Evolutionary conservation across 2,329 filamentous ascomycete species (phyloP).

Genomic region (Bertia moriformis): DNA sequence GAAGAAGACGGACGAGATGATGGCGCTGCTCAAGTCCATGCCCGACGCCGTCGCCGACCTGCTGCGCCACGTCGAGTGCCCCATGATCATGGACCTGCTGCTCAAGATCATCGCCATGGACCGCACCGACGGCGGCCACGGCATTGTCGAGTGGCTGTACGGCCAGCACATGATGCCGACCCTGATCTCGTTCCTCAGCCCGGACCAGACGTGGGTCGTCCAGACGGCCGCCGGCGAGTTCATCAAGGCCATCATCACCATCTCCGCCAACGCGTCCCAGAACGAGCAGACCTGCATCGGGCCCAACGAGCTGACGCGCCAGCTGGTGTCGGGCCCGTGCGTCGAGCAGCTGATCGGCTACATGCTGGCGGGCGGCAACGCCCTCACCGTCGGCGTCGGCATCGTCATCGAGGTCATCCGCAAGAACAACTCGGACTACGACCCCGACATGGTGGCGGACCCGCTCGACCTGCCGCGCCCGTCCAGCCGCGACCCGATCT

Average conservation of each 20-base stretch:
- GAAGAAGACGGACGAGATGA: slow-evolving; percentile 95
- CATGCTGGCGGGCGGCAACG: slow-evolving; percentile 88
- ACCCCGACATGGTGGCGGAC: slow-evolving; percentile 76
- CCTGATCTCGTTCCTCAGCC: slow-evolving; percentile 72
- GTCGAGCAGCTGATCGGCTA: slow-evolving; percentile 73
- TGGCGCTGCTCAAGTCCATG: slow-evolving; percentile 72
- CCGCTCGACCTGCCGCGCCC: slow-evolving; percentile 66
- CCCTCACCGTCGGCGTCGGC: slow-evolving; percentile 86
- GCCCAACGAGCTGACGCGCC: slow-evolving; percentile 87
- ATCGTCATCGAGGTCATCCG: slow-evolving; percentile 97
- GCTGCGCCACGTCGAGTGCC: slow-evolving; percentile 86
- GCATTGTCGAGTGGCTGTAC: slow-evolving; percentile 95
- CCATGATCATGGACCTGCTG: slow-evolving; percentile 94
- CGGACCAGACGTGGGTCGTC: slow-evolving; percentile 74
- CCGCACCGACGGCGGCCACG: slow-evolving; percentile 77
- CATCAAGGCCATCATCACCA: slow-evolving; percentile 95
- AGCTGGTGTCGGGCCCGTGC: slow-evolving; percentile 77
- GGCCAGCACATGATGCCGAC: slow-evolving; percentile 75
- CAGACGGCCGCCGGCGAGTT: slow-evolving; percentile 97
- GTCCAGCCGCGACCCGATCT: slow-evolving; percentile 82
- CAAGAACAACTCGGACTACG: slow-evolving; percentile 98
- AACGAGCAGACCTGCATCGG: slow-evolving; percentile 97
- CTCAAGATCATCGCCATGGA: slow-evolving; percentile 95
- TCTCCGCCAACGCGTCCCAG: slow-evolving; percentile 93
- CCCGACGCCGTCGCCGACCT: slow-evolving; percentile 72